Conservation (phyloP, 75 land plant species). For the Chamaecyparis obtusa region DNA sequence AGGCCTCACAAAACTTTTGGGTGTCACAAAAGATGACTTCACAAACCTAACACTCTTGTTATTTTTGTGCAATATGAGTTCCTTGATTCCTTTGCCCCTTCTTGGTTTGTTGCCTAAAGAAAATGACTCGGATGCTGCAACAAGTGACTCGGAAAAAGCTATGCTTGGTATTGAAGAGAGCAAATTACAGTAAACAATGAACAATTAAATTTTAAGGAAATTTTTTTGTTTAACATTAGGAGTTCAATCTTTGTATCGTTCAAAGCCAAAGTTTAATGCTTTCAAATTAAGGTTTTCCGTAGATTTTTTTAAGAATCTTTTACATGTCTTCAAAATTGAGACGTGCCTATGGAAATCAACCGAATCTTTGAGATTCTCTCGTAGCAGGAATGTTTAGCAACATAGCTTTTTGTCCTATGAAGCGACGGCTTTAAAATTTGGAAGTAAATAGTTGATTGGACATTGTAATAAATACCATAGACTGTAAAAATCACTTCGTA, state of each 20-base stretch:
- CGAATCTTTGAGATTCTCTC: background rate
- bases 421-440: background rate
- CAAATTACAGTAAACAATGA: background rate
- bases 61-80: slow-evolving; percentile 80
- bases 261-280: background rate
- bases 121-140: slow-evolving; percentile 29
- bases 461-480: background rate
- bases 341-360: background rate
- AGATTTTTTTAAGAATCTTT: background rate
- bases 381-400: background rate
- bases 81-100: slow-evolving; percentile 87
- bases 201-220: background rate
- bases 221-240: background rate
- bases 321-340: background rate
- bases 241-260: background rate
- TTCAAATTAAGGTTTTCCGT: background rate
- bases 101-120: slow-evolving; percentile 82
- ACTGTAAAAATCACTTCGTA: background rate
- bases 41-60: slow-evolving; percentile 66
- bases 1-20: slow-evolving; percentile 79
- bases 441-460: background rate
- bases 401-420: background rate
- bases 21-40: slow-evolving; percentile 80
- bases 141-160: slow-evolving; percentile 31
- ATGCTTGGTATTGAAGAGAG: background rate